Conservation (phyloP, 768 basidiomycete species). For the Dentipellis fragilis region DNA sequence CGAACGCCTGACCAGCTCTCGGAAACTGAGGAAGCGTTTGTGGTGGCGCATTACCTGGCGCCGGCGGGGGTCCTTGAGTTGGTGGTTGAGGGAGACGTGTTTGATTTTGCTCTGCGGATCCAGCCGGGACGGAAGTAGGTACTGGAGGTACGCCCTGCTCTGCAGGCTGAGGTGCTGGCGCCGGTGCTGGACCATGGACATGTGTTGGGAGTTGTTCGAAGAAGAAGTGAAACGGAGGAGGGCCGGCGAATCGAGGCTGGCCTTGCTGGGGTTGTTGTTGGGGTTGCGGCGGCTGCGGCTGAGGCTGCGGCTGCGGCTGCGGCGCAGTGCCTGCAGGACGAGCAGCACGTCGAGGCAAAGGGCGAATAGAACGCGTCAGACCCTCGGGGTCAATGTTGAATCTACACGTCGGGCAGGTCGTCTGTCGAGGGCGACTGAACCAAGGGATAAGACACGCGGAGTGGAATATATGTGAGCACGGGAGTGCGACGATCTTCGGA, state of each 20-base stretch:
- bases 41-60: too few relatives aligned
- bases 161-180: neutral
- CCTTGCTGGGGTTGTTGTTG: slow-evolving; percentile 4
- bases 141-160: too few relatives aligned
- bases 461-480: slow-evolving; percentile 79
- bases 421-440: slow-evolving; percentile 71
- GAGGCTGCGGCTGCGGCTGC: neutral
- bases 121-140: too few relatives aligned
- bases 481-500: slow-evolving; percentile 53
- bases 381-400: slow-evolving; percentile 79
- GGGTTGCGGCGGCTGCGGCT: slow-evolving; percentile 10
- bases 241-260: neutral
- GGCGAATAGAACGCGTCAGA: slow-evolving; percentile 33
- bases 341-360: slow-evolving; percentile 1
- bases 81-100: too few relatives aligned
- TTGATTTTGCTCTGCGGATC: too few relatives aligned
- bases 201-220: neutral
- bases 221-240: too few relatives aligned
- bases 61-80: too few relatives aligned
- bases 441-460: slow-evolving; percentile 70
- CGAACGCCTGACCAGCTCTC: too few relatives aligned
- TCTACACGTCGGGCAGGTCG: slow-evolving; percentile 76
- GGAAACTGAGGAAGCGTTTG: too few relatives aligned
- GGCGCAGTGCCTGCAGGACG: neutral
- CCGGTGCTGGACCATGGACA: too few relatives aligned